A percentile compares a stretch with the other conserved stretches of the same genome.
Evolutionary conservation across 2,329 filamentous ascomycete genomes (phyloP).

Genomic region (Aspergillus novofumigatus): DNA sequence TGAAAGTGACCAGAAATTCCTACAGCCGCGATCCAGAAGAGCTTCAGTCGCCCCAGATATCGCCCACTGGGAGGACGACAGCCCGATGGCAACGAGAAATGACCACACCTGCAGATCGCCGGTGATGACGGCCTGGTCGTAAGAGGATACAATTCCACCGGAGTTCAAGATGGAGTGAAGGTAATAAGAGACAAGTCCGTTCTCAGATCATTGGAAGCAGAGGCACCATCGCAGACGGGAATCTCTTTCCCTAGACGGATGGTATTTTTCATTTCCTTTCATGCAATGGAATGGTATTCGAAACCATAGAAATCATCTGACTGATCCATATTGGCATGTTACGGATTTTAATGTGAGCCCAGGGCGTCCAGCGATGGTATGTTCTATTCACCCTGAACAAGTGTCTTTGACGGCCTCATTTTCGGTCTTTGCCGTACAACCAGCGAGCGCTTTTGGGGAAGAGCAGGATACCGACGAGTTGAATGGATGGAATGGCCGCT

Average conservation of each 20-base stretch:
- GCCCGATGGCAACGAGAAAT: constrained; percentile 25
- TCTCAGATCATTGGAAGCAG: constrained; percentile 13
- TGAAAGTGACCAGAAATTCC: constrained; percentile 12
- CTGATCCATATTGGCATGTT: no score
- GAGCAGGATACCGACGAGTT: constrained; percentile 9
- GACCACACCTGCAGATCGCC: constrained; percentile 16
- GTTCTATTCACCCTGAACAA: constrained; percentile 2
- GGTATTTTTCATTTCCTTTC: constrained; percentile 7
- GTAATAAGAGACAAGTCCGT: constrained; percentile 24
- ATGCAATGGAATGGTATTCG: neutral
- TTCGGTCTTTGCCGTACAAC: neutral
- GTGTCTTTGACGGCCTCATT: neutral
- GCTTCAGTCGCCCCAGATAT: constrained; percentile 6
- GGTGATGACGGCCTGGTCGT: constrained; percentile 16
- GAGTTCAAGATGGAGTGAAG: constrained; percentile 30
- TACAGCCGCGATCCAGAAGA: constrained; percentile 5
- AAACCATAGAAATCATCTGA: no score
- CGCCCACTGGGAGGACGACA: constrained; percentile 11
- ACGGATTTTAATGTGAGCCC: no score
- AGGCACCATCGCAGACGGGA: constrained; percentile 7
- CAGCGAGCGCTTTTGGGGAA: constrained; percentile 10
- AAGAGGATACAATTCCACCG: constrained; percentile 16
- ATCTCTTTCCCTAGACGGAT: constrained; percentile 3
- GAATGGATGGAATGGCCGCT: constrained; percentile 6
- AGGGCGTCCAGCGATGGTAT: neutral